These are phyloP conservation scores for Zangia roseola DNA, from an alignment of 768 basidiomycete genomes.

Conservation along the genomic window DNA sequence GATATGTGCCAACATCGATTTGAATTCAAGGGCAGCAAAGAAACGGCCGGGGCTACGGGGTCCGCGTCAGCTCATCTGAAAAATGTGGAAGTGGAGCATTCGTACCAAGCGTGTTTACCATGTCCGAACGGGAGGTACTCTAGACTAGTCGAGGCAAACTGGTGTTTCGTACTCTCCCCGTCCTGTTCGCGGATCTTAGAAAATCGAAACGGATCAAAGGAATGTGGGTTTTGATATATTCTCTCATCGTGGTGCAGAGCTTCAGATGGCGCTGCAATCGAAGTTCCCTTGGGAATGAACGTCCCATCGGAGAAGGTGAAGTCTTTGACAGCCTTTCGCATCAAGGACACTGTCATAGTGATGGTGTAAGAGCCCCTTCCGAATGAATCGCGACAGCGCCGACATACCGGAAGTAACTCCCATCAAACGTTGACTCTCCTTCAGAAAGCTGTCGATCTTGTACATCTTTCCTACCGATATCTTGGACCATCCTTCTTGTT, in stretches of 20 bases:
- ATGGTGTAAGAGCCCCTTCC: neutral
- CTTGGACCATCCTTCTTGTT: constrained; percentile 25
- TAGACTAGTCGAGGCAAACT: constrained; percentile 35
- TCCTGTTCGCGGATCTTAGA: constrained; percentile 34
- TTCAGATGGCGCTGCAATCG: constrained; percentile 24
- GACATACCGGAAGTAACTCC: constrained; percentile 29
- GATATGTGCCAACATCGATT: constrained; percentile 14
- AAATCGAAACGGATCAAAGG: constrained; percentile 53
- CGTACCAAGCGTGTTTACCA: constrained; percentile 22
- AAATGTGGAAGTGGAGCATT: neutral
- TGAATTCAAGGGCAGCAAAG: constrained; percentile 10
- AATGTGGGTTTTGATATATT: constrained; percentile 32
- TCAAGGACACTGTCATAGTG: constrained; percentile 25
- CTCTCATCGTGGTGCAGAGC: constrained; percentile 22
- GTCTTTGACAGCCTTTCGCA: constrained; percentile 32
- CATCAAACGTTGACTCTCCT: constrained; percentile 34
- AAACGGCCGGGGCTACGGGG: constrained; percentile 9
- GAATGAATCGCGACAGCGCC: neutral
- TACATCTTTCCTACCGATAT: constrained; percentile 26
- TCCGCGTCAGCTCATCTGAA: neutral
- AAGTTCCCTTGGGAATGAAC: constrained; percentile 32
- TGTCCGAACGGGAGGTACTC: constrained; percentile 39
- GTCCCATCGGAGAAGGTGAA: constrained; percentile 39
- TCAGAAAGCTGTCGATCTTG: constrained; percentile 41
- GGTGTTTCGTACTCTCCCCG: constrained; percentile 34